Conservation (phyloP, 2,329 filamentous ascomycete genomes). For the Apiospora rasikravindrae region DNA sequence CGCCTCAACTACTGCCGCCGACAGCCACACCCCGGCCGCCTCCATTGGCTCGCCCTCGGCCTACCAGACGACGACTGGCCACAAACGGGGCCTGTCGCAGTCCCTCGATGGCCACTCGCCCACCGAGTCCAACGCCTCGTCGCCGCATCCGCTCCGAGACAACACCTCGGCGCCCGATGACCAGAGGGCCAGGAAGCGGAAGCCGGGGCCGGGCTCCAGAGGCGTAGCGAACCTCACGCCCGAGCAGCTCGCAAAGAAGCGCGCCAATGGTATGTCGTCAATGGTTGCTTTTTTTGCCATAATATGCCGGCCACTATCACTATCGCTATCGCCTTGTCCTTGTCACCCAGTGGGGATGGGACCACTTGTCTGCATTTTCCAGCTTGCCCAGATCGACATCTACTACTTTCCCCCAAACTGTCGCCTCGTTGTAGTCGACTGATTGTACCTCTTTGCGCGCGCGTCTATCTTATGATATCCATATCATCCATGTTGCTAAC, state of each 20-base stretch:
- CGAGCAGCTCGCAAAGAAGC: conserved; percentile 74
- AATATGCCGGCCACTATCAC: conserved; percentile 15
- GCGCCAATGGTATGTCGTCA: conserved; percentile 57
- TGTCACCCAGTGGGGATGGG: neutral
- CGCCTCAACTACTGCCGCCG: neutral
- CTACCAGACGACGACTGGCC: conserved; percentile 21
- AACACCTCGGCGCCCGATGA: conserved; percentile 29
- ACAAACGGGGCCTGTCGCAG: conserved; percentile 32
- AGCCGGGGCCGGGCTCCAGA: conserved; percentile 48
- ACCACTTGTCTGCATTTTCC: neutral
- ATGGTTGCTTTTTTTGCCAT: conserved; percentile 7
- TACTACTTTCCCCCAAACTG: neutral
- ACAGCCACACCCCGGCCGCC: conserved; percentile 18
- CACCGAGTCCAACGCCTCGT: conserved; percentile 31
- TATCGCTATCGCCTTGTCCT: conserved; percentile 19
- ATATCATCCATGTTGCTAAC: neutral
- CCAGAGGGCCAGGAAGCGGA: conserved; percentile 51
- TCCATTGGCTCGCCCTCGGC: conserved; percentile 18
- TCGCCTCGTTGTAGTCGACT: neutral
- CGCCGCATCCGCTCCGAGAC: conserved; percentile 23
- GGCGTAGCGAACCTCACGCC: conserved; percentile 70
- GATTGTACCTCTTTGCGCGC: neutral
- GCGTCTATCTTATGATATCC: neutral
- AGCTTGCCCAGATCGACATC: neutral
- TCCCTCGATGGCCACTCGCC: conserved; percentile 30